phyloP scores from a whole-genome alignment of 1,139 yeast genomes.

The Yamadazyma triangularis region DNA sequence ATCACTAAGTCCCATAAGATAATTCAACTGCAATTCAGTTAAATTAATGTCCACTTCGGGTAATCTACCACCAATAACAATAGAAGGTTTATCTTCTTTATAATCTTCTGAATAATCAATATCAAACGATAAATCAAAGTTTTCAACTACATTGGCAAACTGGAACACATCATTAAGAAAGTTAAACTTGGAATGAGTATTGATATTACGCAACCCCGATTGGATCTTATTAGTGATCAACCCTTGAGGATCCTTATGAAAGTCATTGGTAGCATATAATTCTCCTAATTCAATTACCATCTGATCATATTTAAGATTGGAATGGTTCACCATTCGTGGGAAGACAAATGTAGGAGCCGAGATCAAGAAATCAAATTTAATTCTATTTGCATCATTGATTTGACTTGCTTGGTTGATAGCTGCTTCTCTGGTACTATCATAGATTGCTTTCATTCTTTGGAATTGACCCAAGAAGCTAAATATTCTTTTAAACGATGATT shows the following conservation, averaged over 20 bases:
- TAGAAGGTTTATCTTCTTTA: conserved; percentile 42
- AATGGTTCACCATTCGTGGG: conserved; percentile 54
- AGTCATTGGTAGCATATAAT: conserved; percentile 63
- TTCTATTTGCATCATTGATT: conserved; percentile 56
- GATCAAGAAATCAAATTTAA: conserved; percentile 70
- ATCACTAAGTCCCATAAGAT: conserved; percentile 51
- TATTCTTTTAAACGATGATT: conserved; percentile 70
- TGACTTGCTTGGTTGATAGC: conserved; percentile 67
- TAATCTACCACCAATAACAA: conserved; percentile 54
- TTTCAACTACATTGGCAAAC: conserved; percentile 60
- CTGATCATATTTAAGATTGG: conserved; percentile 46
- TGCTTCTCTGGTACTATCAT: conserved; percentile 83
- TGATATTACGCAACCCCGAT: conserved; percentile 71
- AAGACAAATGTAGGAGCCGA: conserved; percentile 81
- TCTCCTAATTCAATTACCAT: conserved; percentile 81
- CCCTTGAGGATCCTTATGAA: conserved; percentile 21
- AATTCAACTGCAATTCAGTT: conserved; percentile 73
- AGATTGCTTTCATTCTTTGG: conserved; percentile 79
- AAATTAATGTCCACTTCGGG: conserved; percentile 64
- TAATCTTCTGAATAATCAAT: conserved; percentile 51
- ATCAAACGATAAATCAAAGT: conserved; percentile 61
- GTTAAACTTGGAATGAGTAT: conserved; percentile 56
- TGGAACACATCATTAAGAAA: conserved; percentile 46
- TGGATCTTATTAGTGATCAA: conserved; percentile 43
- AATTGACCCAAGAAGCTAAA: conserved; percentile 68